phyloP scores from a whole-genome alignment of 208 protist genomes.

The Trypanosoma boissoni region DNA sequence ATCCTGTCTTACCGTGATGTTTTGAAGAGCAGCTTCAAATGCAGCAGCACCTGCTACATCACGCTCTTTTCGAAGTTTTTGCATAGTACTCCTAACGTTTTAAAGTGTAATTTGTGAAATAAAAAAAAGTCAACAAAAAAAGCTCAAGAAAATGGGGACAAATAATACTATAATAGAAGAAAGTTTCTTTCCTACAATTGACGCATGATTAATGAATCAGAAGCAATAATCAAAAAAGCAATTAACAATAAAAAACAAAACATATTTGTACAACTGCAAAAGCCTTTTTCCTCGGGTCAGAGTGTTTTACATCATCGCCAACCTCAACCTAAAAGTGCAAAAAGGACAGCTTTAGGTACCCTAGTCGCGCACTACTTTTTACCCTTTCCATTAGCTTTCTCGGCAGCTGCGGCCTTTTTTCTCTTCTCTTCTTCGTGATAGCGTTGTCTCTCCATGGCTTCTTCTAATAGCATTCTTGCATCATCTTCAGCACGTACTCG shows the following conservation, averaged over 20 bases:
- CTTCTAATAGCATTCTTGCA: constrained; percentile 65
- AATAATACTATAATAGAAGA: constrained; percentile 1
- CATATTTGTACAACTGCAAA: neutral
- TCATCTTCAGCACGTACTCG: constrained; percentile 67
- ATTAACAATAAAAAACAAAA: neutral
- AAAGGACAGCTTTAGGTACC: too few species aligned
- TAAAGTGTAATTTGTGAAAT: constrained; percentile 6
- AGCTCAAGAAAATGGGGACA: neutral
- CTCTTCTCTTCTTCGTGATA: constrained; percentile 70
- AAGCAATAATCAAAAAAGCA: neutral
- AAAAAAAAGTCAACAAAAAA: constrained; percentile 1
- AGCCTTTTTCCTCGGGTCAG: too few species aligned
- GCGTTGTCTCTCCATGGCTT: constrained; percentile 56
- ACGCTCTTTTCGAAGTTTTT: constrained; percentile 64
- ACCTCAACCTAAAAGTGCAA: too few species aligned
- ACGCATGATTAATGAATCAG: constrained; percentile 1
- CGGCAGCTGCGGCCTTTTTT: constrained; percentile 51
- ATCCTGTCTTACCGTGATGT: constrained; percentile 76
- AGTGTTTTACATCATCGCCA: too few species aligned
- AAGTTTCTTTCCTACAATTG: neutral
- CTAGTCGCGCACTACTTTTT: constrained; percentile 21
- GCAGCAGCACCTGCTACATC: constrained; percentile 73
- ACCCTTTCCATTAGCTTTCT: constrained; percentile 38
- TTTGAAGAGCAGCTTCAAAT: constrained; percentile 82
- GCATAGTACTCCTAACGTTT: neutral